phyloP scores from a whole-genome alignment of 768 basidiomycete species.

The Amanita phalloides region DNA sequence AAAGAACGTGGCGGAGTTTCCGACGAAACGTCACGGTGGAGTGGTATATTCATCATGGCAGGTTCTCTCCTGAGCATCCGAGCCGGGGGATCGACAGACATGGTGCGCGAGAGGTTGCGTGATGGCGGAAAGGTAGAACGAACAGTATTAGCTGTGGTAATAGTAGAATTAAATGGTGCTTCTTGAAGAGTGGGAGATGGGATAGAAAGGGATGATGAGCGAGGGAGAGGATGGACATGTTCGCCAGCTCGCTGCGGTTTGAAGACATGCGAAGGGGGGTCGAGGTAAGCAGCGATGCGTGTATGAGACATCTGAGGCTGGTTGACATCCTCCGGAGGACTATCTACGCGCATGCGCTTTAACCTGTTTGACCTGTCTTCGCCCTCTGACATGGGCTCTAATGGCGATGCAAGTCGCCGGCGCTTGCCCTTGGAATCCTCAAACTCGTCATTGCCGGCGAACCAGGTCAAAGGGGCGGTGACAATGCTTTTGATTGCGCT shows the following conservation, averaged over 20 bases:
- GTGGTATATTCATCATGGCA: slow-evolving; percentile 2
- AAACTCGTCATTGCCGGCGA: slow-evolving; percentile 36
- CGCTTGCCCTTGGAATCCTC: slow-evolving; percentile 46
- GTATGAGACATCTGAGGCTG: slow-evolving; percentile 12
- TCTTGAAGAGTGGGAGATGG: slow-evolving; percentile 17
- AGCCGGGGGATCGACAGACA: slow-evolving; percentile 62
- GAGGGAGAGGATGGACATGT: slow-evolving; percentile 10
- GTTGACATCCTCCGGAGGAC: slow-evolving; percentile 30
- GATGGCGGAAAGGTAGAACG: slow-evolving; percentile 36
- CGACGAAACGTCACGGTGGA: slow-evolving; percentile 26
- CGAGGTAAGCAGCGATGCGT: slow-evolving; percentile 31
- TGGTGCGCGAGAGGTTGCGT: slow-evolving; percentile 41
- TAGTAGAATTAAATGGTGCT: slow-evolving; percentile 8
- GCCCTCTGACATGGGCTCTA: slow-evolving; percentile 16
- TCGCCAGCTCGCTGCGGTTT: slow-evolving; percentile 14
- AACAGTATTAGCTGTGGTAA: background rate
- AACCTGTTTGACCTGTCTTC: slow-evolving; percentile 20
- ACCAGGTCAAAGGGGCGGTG: slow-evolving; percentile 53
- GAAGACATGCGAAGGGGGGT: slow-evolving; percentile 41
- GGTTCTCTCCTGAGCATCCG: slow-evolving; percentile 14
- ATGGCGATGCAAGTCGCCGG: slow-evolving; percentile 25
- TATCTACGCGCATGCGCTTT: slow-evolving; percentile 45
- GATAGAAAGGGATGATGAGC: slow-evolving; percentile 16
- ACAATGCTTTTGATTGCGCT: slow-evolving; percentile 58
- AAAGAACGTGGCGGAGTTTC: slow-evolving; percentile 22